Conservation (phyloP, 2,329 filamentous ascomycete genomes). For the Microcyclosporella mali region DNA sequence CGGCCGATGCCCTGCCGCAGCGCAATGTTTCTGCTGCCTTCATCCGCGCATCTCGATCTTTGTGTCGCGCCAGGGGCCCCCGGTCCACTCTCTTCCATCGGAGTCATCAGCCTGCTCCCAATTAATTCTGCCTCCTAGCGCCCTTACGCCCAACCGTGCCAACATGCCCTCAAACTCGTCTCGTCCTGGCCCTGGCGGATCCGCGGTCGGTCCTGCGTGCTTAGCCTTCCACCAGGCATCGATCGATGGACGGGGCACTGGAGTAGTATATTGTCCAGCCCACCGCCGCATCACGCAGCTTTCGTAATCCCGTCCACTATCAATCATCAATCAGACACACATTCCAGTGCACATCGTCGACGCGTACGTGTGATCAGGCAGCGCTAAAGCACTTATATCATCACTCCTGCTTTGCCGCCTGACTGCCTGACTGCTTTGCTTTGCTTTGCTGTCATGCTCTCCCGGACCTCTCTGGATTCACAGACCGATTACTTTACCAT, state of each 20-base stretch:
- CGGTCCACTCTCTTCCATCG: too few species aligned
- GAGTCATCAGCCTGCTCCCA: too few species aligned
- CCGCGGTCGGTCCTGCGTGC: background rate
- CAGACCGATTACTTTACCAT: constrained; percentile 16
- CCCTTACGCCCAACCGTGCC: too few species aligned
- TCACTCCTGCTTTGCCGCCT: background rate
- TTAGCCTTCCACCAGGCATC: background rate
- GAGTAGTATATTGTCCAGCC: constrained; percentile 8
- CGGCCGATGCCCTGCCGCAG: too few species aligned
- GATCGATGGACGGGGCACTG: constrained; percentile 5
- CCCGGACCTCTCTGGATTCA: constrained; percentile 2
- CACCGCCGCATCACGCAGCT: constrained; percentile 1
- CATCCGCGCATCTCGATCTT: too few species aligned
- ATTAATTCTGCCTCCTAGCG: too few species aligned
- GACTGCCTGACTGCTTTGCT: background rate
- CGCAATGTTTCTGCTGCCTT: too few species aligned
- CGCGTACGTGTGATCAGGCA: background rate
- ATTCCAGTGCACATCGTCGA: constrained; percentile 13
- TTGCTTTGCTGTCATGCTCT: constrained; percentile 4
- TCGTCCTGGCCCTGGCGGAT: background rate
- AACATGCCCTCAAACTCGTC: too few species aligned
- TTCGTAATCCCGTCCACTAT: background rate
- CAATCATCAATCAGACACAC: constrained; percentile 6
- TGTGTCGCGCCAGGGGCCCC: too few species aligned
- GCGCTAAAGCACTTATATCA: background rate